Conservation (phyloP, 2,329 filamentous ascomycete genomes). For the Gaeumannomyces sp. region DNA sequence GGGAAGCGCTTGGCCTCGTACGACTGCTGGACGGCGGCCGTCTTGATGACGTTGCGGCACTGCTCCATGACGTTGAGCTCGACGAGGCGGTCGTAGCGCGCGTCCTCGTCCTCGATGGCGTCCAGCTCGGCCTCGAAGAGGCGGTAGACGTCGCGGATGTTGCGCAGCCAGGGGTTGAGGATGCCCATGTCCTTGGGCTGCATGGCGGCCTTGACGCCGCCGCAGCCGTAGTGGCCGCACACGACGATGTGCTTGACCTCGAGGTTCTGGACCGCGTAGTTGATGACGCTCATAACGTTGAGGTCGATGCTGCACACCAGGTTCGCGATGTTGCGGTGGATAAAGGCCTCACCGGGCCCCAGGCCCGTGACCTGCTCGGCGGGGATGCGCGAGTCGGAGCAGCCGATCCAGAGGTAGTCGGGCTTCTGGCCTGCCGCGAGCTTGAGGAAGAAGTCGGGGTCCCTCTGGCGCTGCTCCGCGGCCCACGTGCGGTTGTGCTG, state of each 20-base stretch:
- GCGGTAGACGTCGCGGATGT: conserved; percentile 69
- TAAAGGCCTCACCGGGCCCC: conserved; percentile 84
- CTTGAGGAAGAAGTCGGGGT: conserved; percentile 61
- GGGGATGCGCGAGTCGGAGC: conserved; percentile 85
- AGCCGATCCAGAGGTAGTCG: conserved; percentile 83
- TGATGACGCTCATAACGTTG: conserved; percentile 73
- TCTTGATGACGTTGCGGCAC: conserved; percentile 72
- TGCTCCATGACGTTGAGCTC: conserved; percentile 80
- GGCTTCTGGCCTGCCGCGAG: conserved; percentile 59
- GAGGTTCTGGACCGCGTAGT: conserved; percentile 78
- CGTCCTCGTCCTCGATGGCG: conserved; percentile 49
- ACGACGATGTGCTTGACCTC: conserved; percentile 76
- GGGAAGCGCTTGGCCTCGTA: conserved; percentile 59
- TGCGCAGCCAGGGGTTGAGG: conserved; percentile 67
- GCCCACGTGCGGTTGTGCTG: conserved; percentile 65
- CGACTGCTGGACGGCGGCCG: conserved; percentile 69
- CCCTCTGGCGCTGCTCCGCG: conserved; percentile 46
- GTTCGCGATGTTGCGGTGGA: conserved; percentile 95
- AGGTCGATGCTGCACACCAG: conserved; percentile 74
- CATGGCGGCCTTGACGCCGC: conserved; percentile 69
- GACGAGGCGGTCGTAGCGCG: conserved; percentile 64
- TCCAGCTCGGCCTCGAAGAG: conserved; percentile 66
- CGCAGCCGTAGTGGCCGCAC: conserved; percentile 74
- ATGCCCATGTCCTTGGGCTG: conserved; percentile 64
- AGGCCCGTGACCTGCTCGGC: conserved; percentile 81